phyloP scores from a whole-genome alignment of 2,329 filamentous ascomycete species.

The Ophiocordyceps unilateralis region DNA sequence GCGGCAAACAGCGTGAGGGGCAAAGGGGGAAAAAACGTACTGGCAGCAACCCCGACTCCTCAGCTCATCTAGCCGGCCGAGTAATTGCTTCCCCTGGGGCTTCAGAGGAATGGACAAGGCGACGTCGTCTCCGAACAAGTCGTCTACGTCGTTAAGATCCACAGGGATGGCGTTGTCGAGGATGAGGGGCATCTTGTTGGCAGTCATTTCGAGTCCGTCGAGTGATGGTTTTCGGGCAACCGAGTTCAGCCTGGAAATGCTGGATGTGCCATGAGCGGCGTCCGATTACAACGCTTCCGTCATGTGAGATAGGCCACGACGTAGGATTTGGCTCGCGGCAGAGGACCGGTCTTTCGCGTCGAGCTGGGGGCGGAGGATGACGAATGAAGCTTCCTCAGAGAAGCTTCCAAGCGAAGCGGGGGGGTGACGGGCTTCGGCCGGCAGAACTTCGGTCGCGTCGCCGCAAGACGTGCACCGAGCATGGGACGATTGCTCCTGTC shows the following conservation, averaged over 20 bases:
- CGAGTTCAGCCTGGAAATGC: too few relatives aligned
- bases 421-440: background rate
- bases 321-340: background rate
- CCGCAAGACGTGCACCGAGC: too few relatives aligned
- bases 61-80: constrained; percentile 60
- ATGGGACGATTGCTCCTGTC: too few relatives aligned
- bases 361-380: background rate
- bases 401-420: background rate
- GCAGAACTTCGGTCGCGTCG: background rate
- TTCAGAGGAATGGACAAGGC: constrained; percentile 35
- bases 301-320: background rate
- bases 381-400: too few relatives aligned
- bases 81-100: constrained; percentile 39
- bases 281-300: too few relatives aligned
- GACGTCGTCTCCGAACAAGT: constrained; percentile 59
- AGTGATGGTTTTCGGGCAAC: background rate
- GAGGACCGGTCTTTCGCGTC: background rate
- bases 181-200: constrained; percentile 25
- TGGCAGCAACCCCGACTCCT: constrained; percentile 62
- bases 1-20: background rate
- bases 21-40: constrained; percentile 30
- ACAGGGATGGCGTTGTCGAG: constrained; percentile 26
- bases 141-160: constrained; percentile 45
- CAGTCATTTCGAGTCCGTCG: constrained; percentile 11
- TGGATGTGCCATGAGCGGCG: background rate